Base-by-base conservation (phyloP, 805 yeast species). In the Candida methanosorbosa region DNA sequence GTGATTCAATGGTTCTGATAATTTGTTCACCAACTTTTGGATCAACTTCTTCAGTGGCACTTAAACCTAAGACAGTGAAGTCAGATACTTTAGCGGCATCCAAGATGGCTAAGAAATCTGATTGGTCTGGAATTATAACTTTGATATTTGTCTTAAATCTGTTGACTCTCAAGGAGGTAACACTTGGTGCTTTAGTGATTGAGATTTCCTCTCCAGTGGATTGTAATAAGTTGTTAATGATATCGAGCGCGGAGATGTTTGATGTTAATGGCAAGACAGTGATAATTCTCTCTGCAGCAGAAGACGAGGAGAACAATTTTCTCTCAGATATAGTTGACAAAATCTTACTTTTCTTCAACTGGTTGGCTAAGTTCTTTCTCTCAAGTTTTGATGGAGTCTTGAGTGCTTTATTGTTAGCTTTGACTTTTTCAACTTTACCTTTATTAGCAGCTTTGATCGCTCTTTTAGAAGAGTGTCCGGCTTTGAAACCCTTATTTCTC, bases 41-140 rank as follows among this genome's bases (percentile, higher is more conserved):
- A 44, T 81, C 87, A 35, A 90, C 90, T 61, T 92, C 97, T 32
- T 77, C 72, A 15, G 73, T 64, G 7, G 95, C 95, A 38, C 95
- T 85, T 28, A 92, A 63, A n/a, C 88, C 94, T 56, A 92, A 82
- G 1, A 94, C 63, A 3, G 87, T 92, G 52, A 76, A 86, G 63
- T 92, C 98, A 0, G 97, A 79, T 5, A 84, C 75, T 51, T 84
- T 84, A 15, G 94, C 85, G 23, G 94, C 81, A 59, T 92, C 97
- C 38, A 92, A 54, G 22, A 92, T 68, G 15, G 81, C 64, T 25
- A 84, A 56, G 34, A 87, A 69, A 51, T 81, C 73, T 34, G 61
- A 52, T 63, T 71, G 71, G 46, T 82, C 79, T 2, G 94, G 94
- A 17, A 81, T 61, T 3, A 86, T 70, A 34, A 88, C 65, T 52